Base-by-base conservation (phyloP, 139 green algal species). In the Tetraselmis chui region DNA sequence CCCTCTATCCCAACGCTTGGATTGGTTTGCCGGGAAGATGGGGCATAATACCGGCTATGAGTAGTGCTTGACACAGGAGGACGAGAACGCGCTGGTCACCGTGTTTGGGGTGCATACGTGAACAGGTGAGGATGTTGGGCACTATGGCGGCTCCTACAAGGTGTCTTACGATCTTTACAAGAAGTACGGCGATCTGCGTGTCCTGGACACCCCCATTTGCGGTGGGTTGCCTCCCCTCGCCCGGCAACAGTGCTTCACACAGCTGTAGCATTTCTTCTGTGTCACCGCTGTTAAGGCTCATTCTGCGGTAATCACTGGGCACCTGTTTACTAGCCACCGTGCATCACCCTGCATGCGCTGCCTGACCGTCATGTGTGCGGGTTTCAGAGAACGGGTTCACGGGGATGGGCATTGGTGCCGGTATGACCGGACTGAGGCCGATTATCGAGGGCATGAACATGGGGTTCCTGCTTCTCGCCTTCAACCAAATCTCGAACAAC, bases 381-480 rank as follows among this genome's bases (percentile, higher is more conserved):
- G 28, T 18, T 80, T 79, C 90, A 95, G 94, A 98, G 85, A 96
- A 96, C 79, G 90, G 92, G 76, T 98, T 99, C 92, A 95, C 97
- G 92, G 96, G 96, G 83, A 98, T 98, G 95, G 96, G 95, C 29
- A 91, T 99, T 27, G 96, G 96, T 29, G 96, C 95, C 23, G 96
- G 94, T 24, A 98, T 99, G 96, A 98, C 94, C 0, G 96, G 96
- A 1, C 90, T 98, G 89, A 87, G 96, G 22, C 94, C 94, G 28
- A 97, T 99, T 81, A 91, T 99, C 31, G 96, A 99, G 91, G 93
- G 95, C 88, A 99, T 99, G 96, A 99, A 99, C 92, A 98, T 98
- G 93, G 94, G 94, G 78, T 99, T 99, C 88, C 86, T 98, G 76
- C 92, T 98, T 77, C 91, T 98, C 76, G 95, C 95, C n/a, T 98